Conservation (phyloP, 768 basidiomycete genomes). For the Lanmaoa pseudosensibilis region DNA sequence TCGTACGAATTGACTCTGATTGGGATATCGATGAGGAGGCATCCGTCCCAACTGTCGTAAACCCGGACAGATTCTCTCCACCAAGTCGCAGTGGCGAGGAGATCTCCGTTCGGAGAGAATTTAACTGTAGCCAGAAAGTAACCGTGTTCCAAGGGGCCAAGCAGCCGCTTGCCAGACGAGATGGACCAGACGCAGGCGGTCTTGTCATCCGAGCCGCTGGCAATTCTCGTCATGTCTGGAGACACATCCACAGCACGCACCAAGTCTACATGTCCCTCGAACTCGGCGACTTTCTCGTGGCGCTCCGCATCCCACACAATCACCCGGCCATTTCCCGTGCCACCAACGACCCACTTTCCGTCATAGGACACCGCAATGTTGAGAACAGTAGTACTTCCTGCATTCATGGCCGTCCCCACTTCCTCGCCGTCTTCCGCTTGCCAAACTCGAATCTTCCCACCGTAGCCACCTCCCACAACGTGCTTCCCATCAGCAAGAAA, state of each 20-base stretch:
- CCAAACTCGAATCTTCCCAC: slow-evolving; percentile 9
- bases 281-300: slow-evolving; percentile 2
- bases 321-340: slow-evolving; percentile 5
- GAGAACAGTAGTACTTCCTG: slow-evolving; percentile 3
- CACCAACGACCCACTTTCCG: slow-evolving; percentile 9
- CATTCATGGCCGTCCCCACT: slow-evolving; percentile 3
- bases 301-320: slow-evolving; percentile 11
- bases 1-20: slow-evolving; percentile 9
- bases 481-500: slow-evolving; percentile 8
- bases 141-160: slow-evolving; percentile 11
- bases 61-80: slow-evolving; percentile 14
- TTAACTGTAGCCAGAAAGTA: slow-evolving; percentile 6
- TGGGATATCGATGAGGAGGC: slow-evolving; percentile 7
- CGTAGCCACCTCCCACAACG: slow-evolving; percentile 9
- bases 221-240: slow-evolving; percentile 6
- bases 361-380: slow-evolving; percentile 7
- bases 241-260: slow-evolving; percentile 22
- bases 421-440: slow-evolving; percentile 1
- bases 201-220: slow-evolving; percentile 13
- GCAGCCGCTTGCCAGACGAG: slow-evolving; percentile 1
- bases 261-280: slow-evolving; percentile 8
- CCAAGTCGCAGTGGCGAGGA: slow-evolving; percentile 16
- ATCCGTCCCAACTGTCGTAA: slow-evolving; percentile 7
- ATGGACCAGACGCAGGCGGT: slow-evolving; percentile 13
- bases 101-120: slow-evolving; percentile 12